Percentiles rank a stretch among this genome's conserved stretches.
Evolutionary conservation across 2,329 filamentous ascomycete genomes (phyloP).

Genomic region (Alternaria incomplexa): DNA sequence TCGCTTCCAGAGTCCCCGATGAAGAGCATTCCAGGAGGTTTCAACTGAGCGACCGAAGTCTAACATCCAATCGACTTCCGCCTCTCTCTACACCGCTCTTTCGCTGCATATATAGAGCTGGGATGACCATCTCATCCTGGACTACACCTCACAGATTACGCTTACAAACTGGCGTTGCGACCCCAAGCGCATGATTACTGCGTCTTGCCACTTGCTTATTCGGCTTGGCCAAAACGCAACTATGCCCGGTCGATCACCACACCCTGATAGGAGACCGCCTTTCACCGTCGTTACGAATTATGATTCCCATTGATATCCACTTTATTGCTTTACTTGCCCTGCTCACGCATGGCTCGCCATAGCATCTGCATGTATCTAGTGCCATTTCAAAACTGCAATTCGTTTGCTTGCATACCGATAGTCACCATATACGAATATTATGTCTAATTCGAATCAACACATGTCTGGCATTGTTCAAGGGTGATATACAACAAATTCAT

Average conservation of each 20-base stretch:
- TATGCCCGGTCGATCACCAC: neutral
- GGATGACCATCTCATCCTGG: neutral
- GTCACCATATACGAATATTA: neutral
- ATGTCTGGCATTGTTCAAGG: neutral
- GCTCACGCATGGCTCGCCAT: neutral
- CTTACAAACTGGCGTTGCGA: neutral
- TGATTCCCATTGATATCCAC: conserved; percentile 19
- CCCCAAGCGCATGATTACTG: neutral
- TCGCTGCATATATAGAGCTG: neutral
- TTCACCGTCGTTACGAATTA: conserved; percentile 20
- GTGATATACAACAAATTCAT: neutral
- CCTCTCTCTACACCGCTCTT: neutral
- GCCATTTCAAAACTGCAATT: neutral
- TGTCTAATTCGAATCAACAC: neutral
- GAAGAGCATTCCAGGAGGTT: conserved; percentile 42
- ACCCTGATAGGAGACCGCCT: neutral
- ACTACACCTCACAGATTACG: neutral
- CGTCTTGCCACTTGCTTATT: neutral
- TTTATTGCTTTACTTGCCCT: conserved; percentile 4
- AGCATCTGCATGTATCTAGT: conserved; percentile 1
- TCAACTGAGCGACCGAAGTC: conserved; percentile 17
- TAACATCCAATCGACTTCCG: neutral
- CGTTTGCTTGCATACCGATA: neutral
- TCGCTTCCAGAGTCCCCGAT: conserved; percentile 48
- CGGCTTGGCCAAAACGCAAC: neutral